Base-by-base conservation (phyloP, 352 stramenopile species). In the Phytopythium mirpurense region DNA sequence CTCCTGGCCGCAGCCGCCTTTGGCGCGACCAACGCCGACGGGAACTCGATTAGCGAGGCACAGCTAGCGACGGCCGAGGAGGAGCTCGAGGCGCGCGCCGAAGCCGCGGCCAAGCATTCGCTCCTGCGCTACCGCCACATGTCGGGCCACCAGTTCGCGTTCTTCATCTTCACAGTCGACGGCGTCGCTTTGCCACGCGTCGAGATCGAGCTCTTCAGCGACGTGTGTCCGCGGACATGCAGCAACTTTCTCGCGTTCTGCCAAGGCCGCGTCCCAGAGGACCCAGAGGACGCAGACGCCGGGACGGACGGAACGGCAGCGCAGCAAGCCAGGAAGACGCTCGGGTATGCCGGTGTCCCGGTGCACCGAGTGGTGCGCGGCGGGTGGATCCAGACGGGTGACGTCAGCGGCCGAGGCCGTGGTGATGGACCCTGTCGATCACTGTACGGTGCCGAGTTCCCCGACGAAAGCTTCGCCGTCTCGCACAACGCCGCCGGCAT, bases 191-290 rank as follows among this genome's bases (percentile, higher is more conserved):
- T 88, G 6, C 79, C 79, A 5, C 63, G 69, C 6, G 71, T 93
- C 19, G 74, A 90, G 34, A 66, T 93, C 15, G 83, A 93, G 57
- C 53, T 93, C 15, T 90, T 78, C 36, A 54, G 79, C 5, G 59
- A 58, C 35, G 51, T 83, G 2, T 93, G 80, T 24, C 78, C 83
- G 9, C 67, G 68, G 37, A 90, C 83, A 3, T 90, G 78, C 60
- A 68, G 72, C 23, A 93, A 91, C 48, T 93, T 93, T 43, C 14
- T 84, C 10, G 78, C 80, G 2, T 77, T 91, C 32, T 93, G 83
- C 35, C 62, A 86, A 29, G 46, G 62, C n/a, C 65, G 55, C 35
- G 71, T 88, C 11, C 60, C 77, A 4, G 66, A 81, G 59, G 42
- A 83, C 3, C n/a, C n/a, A n/a, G n/a, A n/a, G n/a, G n/a, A n/a